These are phyloP conservation scores for Ophiostoma sp. DNA, from an alignment of 2,329 filamentous ascomycete species.

Conservation along the genomic window DNA sequence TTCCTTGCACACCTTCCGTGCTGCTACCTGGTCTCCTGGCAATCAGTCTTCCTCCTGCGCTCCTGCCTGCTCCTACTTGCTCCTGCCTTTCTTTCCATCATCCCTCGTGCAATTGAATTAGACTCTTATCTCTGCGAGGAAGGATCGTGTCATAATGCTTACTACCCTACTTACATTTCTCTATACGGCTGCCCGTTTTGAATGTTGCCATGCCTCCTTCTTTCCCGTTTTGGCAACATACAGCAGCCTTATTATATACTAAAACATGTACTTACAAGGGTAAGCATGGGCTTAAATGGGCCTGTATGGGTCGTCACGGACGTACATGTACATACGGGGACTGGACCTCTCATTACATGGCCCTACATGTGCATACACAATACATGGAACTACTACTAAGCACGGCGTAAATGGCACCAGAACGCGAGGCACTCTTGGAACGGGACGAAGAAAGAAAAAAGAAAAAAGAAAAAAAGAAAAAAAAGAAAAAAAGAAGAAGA, in stretches of 20 bases:
- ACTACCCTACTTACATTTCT: not conserved
- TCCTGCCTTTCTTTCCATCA: not conserved
- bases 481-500: too few relatives aligned
- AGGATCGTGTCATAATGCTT: slow-evolving; percentile 7
- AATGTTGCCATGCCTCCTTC: not conserved
- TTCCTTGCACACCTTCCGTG: not conserved
- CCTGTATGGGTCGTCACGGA: not conserved
- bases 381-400: not conserved
- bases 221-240: not conserved
- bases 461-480: too few relatives aligned
- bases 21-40: not conserved
- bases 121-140: not conserved
- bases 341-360: not conserved
- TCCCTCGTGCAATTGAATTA: not conserved
- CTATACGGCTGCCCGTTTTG: slow-evolving; percentile 4
- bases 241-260: slow-evolving; percentile 3
- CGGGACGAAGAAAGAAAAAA: not conserved
- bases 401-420: not conserved
- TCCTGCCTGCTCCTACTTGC: not conserved
- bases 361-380: not conserved
- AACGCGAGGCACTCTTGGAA: not conserved
- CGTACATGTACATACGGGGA: not conserved
- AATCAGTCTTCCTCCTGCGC: not conserved
- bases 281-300: not conserved
- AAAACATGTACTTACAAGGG: not conserved